Evolutionary conservation across 2,329 filamentous ascomycete species (phyloP).

Genomic region (Trichoderma gracile): DNA sequence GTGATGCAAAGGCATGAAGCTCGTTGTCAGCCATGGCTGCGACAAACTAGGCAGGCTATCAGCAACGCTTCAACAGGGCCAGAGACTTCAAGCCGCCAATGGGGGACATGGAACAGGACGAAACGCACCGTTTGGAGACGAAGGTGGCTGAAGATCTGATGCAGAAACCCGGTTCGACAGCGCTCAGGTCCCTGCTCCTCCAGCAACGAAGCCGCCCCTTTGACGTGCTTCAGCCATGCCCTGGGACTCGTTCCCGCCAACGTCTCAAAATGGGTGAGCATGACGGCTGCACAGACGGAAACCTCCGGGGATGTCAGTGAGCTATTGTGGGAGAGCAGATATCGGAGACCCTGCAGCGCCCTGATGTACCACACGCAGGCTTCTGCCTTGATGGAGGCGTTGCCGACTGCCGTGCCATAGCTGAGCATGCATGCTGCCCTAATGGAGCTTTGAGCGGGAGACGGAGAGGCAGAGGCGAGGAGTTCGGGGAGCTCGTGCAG

Average conservation of each 20-base stretch:
- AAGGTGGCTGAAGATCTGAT: slow-evolving; percentile 27
- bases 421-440: slow-evolving; percentile 26
- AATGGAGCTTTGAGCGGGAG: slow-evolving; percentile 19
- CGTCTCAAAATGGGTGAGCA: slow-evolving; percentile 29
- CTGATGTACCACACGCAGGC: slow-evolving; percentile 27
- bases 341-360: slow-evolving; percentile 16
- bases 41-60: slow-evolving; percentile 16
- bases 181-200: slow-evolving; percentile 21
- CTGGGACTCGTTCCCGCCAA: slow-evolving; percentile 22
- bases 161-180: slow-evolving; percentile 26
- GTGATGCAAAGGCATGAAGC: slow-evolving; percentile 40
- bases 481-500: slow-evolving; percentile 23
- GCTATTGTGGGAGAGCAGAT: background rate
- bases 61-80: background rate
- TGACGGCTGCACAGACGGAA: slow-evolving; percentile 26
- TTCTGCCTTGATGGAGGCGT: slow-evolving; percentile 22
- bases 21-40: slow-evolving; percentile 25
- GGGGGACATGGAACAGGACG: background rate
- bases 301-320: background rate
- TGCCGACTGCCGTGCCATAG: slow-evolving; percentile 11
- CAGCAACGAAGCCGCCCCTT: slow-evolving; percentile 24
- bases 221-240: slow-evolving; percentile 24
- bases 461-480: background rate
- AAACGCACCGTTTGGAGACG: slow-evolving; percentile 25
- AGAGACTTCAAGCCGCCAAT: no score